Conservation (phyloP, 2,329 filamentous ascomycete genomes). For the Paecilomyces sp. region DNA sequence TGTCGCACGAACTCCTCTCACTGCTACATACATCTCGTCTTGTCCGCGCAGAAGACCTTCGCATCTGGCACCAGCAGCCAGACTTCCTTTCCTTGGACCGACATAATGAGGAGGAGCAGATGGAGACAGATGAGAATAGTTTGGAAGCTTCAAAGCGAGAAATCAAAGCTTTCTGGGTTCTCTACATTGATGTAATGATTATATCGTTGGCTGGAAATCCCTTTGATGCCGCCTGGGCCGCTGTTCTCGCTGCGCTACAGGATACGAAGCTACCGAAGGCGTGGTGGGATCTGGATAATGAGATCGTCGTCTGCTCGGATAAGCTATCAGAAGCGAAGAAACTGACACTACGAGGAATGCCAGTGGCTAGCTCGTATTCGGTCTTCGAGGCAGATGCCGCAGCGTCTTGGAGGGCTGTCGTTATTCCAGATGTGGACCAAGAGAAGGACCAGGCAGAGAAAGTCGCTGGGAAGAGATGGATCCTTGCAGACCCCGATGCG, state of each 20-base stretch:
- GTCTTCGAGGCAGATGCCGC: constrained; percentile 61
- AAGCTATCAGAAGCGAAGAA: constrained; percentile 45
- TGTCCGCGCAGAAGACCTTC: constrained; percentile 59
- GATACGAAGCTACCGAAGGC: constrained; percentile 72
- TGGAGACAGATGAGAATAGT: constrained; percentile 38
- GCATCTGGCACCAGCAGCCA: constrained; percentile 60
- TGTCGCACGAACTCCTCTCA: constrained; percentile 72
- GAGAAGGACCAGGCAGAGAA: constrained; percentile 38
- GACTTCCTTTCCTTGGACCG: constrained; percentile 24
- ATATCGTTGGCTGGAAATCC: constrained; percentile 87
- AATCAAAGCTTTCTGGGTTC: constrained; percentile 83
- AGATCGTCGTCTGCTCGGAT: constrained; percentile 69
- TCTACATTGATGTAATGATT: constrained; percentile 94
- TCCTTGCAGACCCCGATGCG: constrained; percentile 80
- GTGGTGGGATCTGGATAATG: constrained; percentile 75
- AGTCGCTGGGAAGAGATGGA: constrained; percentile 48
- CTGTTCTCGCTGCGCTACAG: constrained; percentile 70
- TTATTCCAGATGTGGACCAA: constrained; percentile 25
- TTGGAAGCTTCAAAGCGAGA: constrained; percentile 31
- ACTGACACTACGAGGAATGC: constrained; percentile 58
- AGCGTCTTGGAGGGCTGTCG: constrained; percentile 29
- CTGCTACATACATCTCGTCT: constrained; percentile 66
- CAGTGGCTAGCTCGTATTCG: constrained; percentile 68
- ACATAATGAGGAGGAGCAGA: constrained; percentile 33
- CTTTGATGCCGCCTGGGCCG: constrained; percentile 85